Conservation (phyloP, 176 grass and related monocot species). For the Chrysopogon serrulatus region DNA sequence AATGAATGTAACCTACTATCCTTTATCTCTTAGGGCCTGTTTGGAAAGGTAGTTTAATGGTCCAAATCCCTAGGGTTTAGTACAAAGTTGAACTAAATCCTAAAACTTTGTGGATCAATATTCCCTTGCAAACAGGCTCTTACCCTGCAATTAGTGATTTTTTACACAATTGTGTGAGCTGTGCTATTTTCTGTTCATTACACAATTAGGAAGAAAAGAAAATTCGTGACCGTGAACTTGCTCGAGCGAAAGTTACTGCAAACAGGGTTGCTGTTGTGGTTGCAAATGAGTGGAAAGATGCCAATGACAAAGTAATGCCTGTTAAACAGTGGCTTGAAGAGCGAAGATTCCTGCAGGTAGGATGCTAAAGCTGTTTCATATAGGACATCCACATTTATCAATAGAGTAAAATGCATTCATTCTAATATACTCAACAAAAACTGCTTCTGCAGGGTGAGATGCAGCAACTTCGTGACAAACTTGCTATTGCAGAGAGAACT, state of each 20-base stretch:
- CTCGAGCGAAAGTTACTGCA: constrained; percentile 85
- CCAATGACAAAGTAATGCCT: constrained; percentile 99
- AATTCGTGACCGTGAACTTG: constrained; percentile 83
- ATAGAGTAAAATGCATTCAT: not conserved
- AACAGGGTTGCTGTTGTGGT: constrained; percentile 94
- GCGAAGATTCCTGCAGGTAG: constrained; percentile 91
- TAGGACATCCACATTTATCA: not conserved
- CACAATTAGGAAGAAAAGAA: constrained; percentile 78
- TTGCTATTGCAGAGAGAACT: constrained; percentile 76
- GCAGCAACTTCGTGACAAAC: constrained; percentile 94
- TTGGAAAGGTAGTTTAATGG: not conserved
- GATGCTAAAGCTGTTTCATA: constrained; percentile 16
- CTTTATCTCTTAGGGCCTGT: not conserved
- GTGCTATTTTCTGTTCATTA: constrained; percentile 19
- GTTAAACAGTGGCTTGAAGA: constrained; percentile 99
- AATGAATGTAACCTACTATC: constrained; percentile 73
- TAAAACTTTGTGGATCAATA: not conserved
- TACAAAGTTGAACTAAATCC: not conserved
- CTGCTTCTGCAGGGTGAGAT: constrained; percentile 74
- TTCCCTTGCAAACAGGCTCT: not conserved
- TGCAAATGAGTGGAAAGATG: constrained; percentile 99
- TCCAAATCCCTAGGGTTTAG: not conserved
- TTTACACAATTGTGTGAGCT: not conserved
- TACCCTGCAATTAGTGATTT: not conserved
- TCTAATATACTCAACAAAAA: not conserved